Base-by-base conservation (phyloP, 352 stramenopile species). In the Phytophthora lateralis region DNA sequence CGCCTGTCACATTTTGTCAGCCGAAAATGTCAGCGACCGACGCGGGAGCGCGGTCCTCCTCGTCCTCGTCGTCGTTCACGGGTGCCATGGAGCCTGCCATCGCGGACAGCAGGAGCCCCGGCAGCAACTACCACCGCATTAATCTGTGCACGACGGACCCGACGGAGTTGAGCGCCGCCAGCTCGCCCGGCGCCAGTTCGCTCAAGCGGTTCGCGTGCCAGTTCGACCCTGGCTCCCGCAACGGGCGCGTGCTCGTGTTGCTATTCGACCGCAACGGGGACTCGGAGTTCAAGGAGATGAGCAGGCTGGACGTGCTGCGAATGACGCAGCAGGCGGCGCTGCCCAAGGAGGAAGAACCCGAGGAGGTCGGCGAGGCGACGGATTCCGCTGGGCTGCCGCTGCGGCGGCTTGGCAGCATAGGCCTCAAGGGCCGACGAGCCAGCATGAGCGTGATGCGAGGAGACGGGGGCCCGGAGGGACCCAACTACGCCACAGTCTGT, bases 231-330 rank as follows among this genome's bases (percentile, higher is more conserved):
- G 69, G 63, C 55, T 64, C 60, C 27, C 76, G 66, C 48, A 79
- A 76, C 9, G 71, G 71, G 9, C 71, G 63, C 34, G 60, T 73
- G 3, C 45, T 73, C n/a, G 71, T 88, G 49, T 62, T 89, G 15
- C 69, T 73, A 4, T 91, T 91, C 50, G 78, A 89, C 55, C 44
- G 55, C 30, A 55, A 82, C 4, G 75, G 81, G 5, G 70, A 86
- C 17, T 73, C 75, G 11, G 76, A 70, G 39, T 76, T 89, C 39
- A 71, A 81, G 32, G 61, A 81, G 41, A 78, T 91, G 64, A 78
- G 72, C n/a, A 73, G 81, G 0, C 27, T 80, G 9, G 77, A 88
- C 26, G 71, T 91, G 18, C 63, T 91, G 54, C 71, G 70, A 18
- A 73, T 89, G 70, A 78, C 79, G 5, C 66, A 86, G 46, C 73